phyloP scores from a whole-genome alignment of 2,329 filamentous ascomycete species.

The Calonectria ilicicola region DNA sequence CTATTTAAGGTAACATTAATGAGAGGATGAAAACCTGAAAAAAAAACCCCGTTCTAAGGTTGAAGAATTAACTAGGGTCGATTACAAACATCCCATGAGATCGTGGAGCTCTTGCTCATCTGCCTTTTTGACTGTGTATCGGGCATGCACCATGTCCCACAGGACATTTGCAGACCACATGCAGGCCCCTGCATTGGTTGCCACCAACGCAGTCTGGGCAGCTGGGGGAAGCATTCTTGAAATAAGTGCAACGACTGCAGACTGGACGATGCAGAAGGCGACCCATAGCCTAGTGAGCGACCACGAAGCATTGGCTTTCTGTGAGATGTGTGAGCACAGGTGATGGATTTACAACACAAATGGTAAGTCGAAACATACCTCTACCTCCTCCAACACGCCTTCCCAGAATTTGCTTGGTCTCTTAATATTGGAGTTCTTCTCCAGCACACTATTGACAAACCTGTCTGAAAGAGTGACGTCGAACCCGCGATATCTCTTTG shows the following conservation, averaged over 20 bases:
- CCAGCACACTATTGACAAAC: slow-evolving; percentile 14
- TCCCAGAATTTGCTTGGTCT: slow-evolving; percentile 31
- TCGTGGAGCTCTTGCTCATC: slow-evolving; percentile 34
- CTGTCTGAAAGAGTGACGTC: slow-evolving; percentile 21
- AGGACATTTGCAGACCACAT: slow-evolving; percentile 25
- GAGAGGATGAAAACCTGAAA: neutral
- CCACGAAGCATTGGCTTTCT: slow-evolving; percentile 28
- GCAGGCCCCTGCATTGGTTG: slow-evolving; percentile 20
- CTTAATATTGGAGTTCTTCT: slow-evolving; percentile 3
- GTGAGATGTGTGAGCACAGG: neutral
- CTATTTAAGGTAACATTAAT: neutral
- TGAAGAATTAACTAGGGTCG: neutral
- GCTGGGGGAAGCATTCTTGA: slow-evolving; percentile 4
- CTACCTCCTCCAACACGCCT: slow-evolving; percentile 28
- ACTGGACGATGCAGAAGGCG: slow-evolving; percentile 18
- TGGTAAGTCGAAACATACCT: slow-evolving; percentile 12
- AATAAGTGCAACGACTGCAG: slow-evolving; percentile 5
- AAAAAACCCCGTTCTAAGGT: neutral
- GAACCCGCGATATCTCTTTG: slow-evolving; percentile 13
- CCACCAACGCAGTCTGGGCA: slow-evolving; percentile 14
- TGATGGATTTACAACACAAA: neutral
- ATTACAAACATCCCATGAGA: slow-evolving; percentile 21
- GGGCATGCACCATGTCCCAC: slow-evolving; percentile 24
- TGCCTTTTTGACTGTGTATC: slow-evolving; percentile 22
- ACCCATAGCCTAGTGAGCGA: slow-evolving; percentile 24